Evolutionary conservation across 2,329 filamentous ascomycete species (phyloP).

Genomic region (Lasiodiplodia sp.): DNA sequence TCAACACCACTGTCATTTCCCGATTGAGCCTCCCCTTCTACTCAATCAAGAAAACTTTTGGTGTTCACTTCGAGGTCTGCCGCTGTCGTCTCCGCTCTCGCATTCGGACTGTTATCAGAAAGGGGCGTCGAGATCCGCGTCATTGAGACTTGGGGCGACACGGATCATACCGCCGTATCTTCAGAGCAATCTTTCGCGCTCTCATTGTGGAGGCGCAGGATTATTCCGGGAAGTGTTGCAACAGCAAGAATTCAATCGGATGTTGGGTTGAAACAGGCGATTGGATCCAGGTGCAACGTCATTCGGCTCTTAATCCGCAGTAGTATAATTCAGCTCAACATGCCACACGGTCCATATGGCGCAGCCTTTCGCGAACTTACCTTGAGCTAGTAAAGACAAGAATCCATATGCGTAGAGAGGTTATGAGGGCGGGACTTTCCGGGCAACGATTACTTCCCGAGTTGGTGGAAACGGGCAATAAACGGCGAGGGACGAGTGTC

Average conservation of each 20-base stretch:
- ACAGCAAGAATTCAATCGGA: neutral
- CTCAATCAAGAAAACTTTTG: neutral
- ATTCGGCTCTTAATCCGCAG: neutral
- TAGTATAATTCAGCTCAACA: neutral
- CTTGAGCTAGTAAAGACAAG: no score
- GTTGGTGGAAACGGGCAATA: neutral
- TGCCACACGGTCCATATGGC: neutral
- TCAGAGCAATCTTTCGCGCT: neutral
- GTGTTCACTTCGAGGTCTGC: no score
- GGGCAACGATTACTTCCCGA: neutral
- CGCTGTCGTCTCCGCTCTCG: no score
- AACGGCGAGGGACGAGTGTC: neutral
- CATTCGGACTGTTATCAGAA: neutral
- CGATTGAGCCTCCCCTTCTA: neutral
- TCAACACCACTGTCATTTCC: neutral
- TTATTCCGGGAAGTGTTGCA: neutral
- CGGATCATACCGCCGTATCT: neutral
- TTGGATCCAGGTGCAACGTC: neutral
- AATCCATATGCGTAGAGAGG: neutral
- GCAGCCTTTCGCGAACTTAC: neutral
- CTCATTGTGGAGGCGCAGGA: neutral
- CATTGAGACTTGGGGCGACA: neutral
- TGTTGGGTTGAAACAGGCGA: neutral
- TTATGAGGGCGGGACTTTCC: neutral
- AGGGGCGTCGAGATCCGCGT: neutral